Evolutionary conservation across 2,329 filamentous ascomycete genomes (phyloP).

Genomic region (Aquanectria penicillioides): DNA sequence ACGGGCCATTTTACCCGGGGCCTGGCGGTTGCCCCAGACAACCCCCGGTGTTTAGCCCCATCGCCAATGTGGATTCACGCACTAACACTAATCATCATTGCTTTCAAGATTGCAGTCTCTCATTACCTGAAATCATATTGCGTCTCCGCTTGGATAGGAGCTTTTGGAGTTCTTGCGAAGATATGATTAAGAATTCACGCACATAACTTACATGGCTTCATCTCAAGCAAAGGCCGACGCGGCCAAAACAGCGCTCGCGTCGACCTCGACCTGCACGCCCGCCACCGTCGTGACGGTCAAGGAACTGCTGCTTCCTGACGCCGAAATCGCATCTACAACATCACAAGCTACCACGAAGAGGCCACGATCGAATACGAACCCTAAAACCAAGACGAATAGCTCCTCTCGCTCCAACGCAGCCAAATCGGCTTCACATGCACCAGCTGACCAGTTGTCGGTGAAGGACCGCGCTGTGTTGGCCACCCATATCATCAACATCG

Average conservation of each 20-base stretch:
- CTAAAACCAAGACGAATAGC: slow-evolving; percentile 38
- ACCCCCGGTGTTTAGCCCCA: slow-evolving; percentile 48
- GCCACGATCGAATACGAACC: slow-evolving; percentile 40
- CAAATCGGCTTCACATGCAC: slow-evolving; percentile 31
- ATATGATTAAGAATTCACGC: slow-evolving; percentile 45
- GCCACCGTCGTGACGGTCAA: slow-evolving; percentile 59
- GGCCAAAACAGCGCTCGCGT: slow-evolving; percentile 64
- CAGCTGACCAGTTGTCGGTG: slow-evolving; percentile 44
- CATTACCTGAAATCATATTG: slow-evolving; percentile 35
- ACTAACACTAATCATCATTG: slow-evolving; percentile 26
- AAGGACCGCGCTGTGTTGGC: slow-evolving; percentile 73
- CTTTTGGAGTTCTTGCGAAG: slow-evolving; percentile 40
- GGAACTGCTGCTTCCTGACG: slow-evolving; percentile 54
- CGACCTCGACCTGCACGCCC: slow-evolving; percentile 63
- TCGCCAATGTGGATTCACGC: slow-evolving; percentile 13
- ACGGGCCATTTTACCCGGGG: slow-evolving; percentile 34
- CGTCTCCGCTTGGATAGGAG: slow-evolving; percentile 38
- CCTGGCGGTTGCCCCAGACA: slow-evolving; percentile 49
- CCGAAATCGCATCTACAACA: slow-evolving; percentile 39
- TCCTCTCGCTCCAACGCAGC: slow-evolving; percentile 6
- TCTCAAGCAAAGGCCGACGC: slow-evolving; percentile 56
- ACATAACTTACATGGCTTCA: slow-evolving; percentile 54
- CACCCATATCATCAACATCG: slow-evolving; percentile 77
- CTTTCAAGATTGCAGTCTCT: slow-evolving; percentile 34
- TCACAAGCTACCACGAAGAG: slow-evolving; percentile 41